A percentile compares a stretch with the other conserved stretches of the same genome.
phyloP scores from a whole-genome alignment of 2,329 filamentous ascomycete genomes.

The Ophiostoma ulmi region DNA sequence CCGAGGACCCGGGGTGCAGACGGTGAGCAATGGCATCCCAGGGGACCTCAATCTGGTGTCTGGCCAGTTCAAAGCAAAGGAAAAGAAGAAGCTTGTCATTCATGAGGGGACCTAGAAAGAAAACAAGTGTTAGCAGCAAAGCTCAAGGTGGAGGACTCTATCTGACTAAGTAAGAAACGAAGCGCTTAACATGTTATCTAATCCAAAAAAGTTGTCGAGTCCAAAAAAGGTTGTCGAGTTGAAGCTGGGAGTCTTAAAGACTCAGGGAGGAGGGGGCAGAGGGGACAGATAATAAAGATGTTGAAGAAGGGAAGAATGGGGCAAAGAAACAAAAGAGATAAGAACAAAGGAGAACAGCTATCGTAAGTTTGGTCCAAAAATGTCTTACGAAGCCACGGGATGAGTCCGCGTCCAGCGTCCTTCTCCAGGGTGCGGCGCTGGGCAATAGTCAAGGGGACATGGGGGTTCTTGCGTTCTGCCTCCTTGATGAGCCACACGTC shows the following conservation, averaged over 20 bases:
- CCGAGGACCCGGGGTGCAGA: background rate
- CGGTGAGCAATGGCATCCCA: slow-evolving; percentile 2
- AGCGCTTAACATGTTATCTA: background rate
- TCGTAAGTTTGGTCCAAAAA: slow-evolving; percentile 3
- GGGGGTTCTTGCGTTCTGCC: background rate
- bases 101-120: background rate
- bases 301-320: background rate
- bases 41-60: slow-evolving; percentile 1
- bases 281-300: background rate
- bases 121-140: background rate
- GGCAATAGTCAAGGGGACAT: background rate
- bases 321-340: background rate
- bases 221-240: background rate
- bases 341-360: background rate
- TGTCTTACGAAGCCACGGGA: slow-evolving; percentile 10
- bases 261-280: background rate
- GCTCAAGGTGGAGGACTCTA: background rate
- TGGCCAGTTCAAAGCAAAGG: background rate
- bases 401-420: background rate
- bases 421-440: background rate
- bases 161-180: background rate
- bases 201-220: background rate
- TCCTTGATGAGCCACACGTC: background rate
- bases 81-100: background rate
- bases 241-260: background rate